phyloP scores from a whole-genome alignment of 2,329 filamentous ascomycete genomes.

The Talaromyces verruculosus region DNA sequence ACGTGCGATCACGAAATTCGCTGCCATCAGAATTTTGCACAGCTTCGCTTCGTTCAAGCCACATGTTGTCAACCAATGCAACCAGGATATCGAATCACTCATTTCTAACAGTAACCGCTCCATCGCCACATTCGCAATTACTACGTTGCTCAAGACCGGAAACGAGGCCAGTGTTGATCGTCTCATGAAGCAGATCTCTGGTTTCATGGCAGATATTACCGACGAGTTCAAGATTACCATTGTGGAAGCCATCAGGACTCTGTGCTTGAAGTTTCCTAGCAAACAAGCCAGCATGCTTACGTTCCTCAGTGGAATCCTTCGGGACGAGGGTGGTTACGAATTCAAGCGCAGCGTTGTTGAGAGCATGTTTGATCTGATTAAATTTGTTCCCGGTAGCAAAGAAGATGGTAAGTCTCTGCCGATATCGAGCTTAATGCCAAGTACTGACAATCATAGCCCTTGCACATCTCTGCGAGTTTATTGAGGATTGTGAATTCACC shows the following conservation, averaged over 20 bases:
- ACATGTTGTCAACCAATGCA: constrained; percentile 85
- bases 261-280: constrained; percentile 95
- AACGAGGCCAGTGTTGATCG: constrained; percentile 97
- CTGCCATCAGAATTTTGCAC: constrained; percentile 92
- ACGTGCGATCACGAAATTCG: constrained; percentile 93
- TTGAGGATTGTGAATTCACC: constrained; percentile 98
- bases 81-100: constrained; percentile 93
- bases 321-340: constrained; percentile 95
- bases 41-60: constrained; percentile 97
- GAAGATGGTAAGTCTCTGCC: constrained; percentile 54
- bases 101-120: constrained; percentile 97
- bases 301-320: constrained; percentile 93
- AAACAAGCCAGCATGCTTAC: constrained; percentile 98
- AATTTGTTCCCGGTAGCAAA: constrained; percentile 88
- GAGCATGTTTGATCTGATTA: constrained; percentile 99
- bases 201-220: constrained; percentile 98
- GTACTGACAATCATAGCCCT: constrained; percentile 58
- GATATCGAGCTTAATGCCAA: constrained; percentile 12
- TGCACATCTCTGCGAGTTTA: constrained; percentile 96
- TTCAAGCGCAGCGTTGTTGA: constrained; percentile 98
- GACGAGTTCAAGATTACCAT: constrained; percentile 99
- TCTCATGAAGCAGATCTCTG: constrained; percentile 96
- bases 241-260: constrained; percentile 92
- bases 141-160: constrained; percentile 94
- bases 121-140: constrained; percentile 97